Evolutionary conservation across 129 eudicot genomes (phyloP).

Genomic region (Mikania micrantha): DNA sequence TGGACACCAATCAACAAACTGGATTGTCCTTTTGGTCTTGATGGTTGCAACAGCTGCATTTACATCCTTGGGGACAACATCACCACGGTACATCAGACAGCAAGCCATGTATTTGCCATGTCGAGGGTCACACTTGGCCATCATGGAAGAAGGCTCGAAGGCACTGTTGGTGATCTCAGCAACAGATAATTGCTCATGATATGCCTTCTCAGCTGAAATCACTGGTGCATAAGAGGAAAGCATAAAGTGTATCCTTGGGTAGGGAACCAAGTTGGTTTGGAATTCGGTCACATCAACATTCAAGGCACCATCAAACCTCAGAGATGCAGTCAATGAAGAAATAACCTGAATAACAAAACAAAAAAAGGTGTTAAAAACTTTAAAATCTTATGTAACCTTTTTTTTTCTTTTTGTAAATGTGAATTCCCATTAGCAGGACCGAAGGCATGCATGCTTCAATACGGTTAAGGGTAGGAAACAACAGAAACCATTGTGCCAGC

Average conservation of each 20-base stretch:
- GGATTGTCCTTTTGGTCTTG: neutral
- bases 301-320: constrained; percentile 67
- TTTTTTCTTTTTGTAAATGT: too few species aligned
- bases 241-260: constrained; percentile 72
- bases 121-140: constrained; percentile 75
- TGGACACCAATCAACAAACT: constrained; percentile 3
- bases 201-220: constrained; percentile 58
- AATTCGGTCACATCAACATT: constrained; percentile 66
- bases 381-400: too few species aligned
- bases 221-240: constrained; percentile 75
- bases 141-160: constrained; percentile 74
- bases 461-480: too few species aligned
- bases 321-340: constrained; percentile 65
- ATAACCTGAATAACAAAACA: constrained; percentile 31
- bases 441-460: too few species aligned
- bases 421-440: too few species aligned
- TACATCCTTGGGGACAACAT: constrained; percentile 66
- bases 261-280: constrained; percentile 70
- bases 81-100: constrained; percentile 73
- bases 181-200: constrained; percentile 63
- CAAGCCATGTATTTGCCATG: constrained; percentile 77
- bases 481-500: too few species aligned
- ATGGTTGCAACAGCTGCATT: constrained; percentile 55
- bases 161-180: constrained; percentile 73
- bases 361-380: neutral